A percentile compares a stretch with the other conserved stretches of the same genome.
phyloP scores from a whole-genome alignment of 2,329 filamentous ascomycete genomes.

The Phaeosphaeriaceae sp. region DNA sequence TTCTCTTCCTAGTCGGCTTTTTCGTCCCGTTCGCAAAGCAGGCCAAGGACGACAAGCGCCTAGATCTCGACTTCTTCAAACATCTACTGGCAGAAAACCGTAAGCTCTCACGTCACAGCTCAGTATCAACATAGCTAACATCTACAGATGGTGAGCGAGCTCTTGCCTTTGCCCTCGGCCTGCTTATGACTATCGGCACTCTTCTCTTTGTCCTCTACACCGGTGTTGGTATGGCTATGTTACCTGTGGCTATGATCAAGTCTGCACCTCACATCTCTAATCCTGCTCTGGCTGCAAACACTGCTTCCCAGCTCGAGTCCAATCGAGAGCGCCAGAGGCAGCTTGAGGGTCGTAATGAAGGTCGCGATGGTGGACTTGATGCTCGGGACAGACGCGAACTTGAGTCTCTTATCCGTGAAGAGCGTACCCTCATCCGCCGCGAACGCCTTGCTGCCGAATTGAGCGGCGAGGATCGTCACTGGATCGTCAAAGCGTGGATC shows the following conservation, averaged over 20 bases:
- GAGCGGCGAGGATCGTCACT: conserved; percentile 76
- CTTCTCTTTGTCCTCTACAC: conserved; percentile 89
- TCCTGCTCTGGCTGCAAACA: conserved; percentile 77
- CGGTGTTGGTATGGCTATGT: conserved; percentile 82
- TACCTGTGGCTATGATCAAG: conserved; percentile 91
- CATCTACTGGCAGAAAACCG: conserved; percentile 80
- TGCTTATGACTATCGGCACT: conserved; percentile 87
- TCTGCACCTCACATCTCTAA: conserved; percentile 85
- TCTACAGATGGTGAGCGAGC: conserved; percentile 80
- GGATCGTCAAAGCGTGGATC: conserved; percentile 76
- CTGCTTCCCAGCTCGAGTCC: conserved; percentile 78
- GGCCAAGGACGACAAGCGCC: conserved; percentile 65
- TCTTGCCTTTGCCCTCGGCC: conserved; percentile 84
- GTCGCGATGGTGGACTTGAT: conserved; percentile 75
- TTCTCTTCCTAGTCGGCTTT: conserved; percentile 90
- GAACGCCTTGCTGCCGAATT: conserved; percentile 86
- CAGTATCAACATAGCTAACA: conserved; percentile 19
- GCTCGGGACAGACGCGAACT: conserved; percentile 88
- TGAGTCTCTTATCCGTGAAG: conserved; percentile 84
- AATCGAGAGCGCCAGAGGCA: conserved; percentile 93
- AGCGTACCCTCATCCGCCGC: conserved; percentile 87
- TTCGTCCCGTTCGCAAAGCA: conserved; percentile 83
- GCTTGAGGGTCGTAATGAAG: conserved; percentile 82
- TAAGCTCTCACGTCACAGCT: conserved; percentile 46
- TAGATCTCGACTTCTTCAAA: conserved; percentile 92